Percentiles rank a stretch among this genome's conserved stretches.
Conservation (phyloP, 1,284 basidiomycete species). For the Sanguinoderma infundibulare region DNA sequence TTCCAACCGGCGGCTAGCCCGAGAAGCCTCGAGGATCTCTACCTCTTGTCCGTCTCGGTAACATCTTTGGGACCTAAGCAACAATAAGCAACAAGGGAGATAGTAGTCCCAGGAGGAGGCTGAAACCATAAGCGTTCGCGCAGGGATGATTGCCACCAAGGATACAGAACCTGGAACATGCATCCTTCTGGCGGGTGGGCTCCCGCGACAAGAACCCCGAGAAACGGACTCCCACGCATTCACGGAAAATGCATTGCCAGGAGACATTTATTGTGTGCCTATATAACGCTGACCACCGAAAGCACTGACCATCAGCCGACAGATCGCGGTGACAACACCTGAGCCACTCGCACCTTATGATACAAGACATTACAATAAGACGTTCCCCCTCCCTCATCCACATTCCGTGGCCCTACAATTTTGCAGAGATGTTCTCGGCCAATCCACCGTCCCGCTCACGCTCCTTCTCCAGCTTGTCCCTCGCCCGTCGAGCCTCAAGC, state of each 20-base stretch:
- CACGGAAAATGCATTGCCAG: neutral
- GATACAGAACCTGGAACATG: neutral
- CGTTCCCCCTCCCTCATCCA: neutral
- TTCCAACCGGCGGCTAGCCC: neutral
- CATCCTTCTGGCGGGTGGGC: neutral
- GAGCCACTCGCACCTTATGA: conserved; percentile 7
- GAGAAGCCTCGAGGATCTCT: neutral
- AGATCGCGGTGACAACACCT: neutral
- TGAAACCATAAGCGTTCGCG: neutral
- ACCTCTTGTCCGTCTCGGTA: neutral
- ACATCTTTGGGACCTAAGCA: neutral
- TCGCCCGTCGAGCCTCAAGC: conserved; percentile 57
- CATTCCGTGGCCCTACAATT: conserved; percentile 9
- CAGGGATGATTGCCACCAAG: neutral
- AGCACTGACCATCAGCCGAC: neutral
- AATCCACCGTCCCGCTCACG: conserved; percentile 26
- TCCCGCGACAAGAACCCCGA: neutral
- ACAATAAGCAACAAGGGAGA: too few species aligned
- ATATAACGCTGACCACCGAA: neutral
- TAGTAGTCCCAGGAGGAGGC: neutral
- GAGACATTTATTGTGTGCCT: neutral
- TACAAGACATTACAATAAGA: conserved; percentile 1
- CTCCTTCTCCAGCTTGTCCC: conserved; percentile 40
- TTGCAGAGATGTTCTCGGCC: conserved; percentile 19
- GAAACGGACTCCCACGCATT: too few species aligned